Evolutionary conservation across 345 rosid species (phyloP).

Genomic region (Brassica rapa): DNA sequence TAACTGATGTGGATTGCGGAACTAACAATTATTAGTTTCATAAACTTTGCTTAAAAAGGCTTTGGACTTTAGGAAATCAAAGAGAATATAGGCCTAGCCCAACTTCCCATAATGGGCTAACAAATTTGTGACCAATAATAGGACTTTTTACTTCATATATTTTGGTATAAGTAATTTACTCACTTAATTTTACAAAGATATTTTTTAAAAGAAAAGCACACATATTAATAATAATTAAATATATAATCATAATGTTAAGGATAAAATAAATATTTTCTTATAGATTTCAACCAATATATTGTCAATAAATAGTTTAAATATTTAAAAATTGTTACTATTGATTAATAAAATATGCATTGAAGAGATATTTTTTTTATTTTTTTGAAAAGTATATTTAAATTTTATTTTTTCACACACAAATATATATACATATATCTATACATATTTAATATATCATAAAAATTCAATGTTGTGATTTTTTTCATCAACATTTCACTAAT

Average conservation of each 20-base stretch:
- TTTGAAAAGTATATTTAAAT: neutral
- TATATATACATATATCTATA: neutral
- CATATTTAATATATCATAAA: neutral
- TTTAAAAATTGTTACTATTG: too few relatives aligned
- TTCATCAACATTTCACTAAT: neutral
- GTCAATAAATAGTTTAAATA: too few relatives aligned
- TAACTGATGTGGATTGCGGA: constrained; percentile 7
- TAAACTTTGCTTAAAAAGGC: neutral
- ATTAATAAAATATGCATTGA: neutral
- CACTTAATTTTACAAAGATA: neutral
- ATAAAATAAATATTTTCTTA: too few relatives aligned
- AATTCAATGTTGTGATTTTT: too few relatives aligned
- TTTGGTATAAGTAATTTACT: neutral
- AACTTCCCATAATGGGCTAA: constrained; percentile 1
- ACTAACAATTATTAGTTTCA: neutral
- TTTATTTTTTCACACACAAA: neutral
- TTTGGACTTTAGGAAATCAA: neutral
- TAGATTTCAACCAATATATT: neutral
- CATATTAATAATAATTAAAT: too few relatives aligned
- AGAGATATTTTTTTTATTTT: neutral
- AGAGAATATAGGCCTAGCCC: constrained; percentile 4
- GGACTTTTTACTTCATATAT: neutral
- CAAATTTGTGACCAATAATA: neutral
- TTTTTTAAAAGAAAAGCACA: too few relatives aligned
- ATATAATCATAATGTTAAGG: neutral